A percentile compares a stretch with the other conserved stretches of the same genome.
phyloP scores from a whole-genome alignment of 768 basidiomycete genomes.

The Chalciporus pseudorubinellus region DNA sequence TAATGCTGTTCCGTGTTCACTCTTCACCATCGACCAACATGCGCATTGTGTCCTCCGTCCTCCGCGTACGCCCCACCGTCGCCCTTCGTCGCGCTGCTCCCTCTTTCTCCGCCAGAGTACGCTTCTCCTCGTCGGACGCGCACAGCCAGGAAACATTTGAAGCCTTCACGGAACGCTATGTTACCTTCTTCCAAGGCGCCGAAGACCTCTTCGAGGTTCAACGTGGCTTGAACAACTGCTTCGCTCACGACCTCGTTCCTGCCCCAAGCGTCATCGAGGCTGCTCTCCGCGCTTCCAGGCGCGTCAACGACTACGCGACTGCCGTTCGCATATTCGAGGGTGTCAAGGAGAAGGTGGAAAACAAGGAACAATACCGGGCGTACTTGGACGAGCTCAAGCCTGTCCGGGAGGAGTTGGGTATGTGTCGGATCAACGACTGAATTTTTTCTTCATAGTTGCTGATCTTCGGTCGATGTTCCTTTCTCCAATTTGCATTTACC shows the following conservation, averaged over 20 bases:
- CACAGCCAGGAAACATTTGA: constrained; percentile 93
- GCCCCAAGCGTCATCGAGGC: constrained; percentile 82
- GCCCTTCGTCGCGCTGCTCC: constrained; percentile 42
- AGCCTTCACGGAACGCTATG: constrained; percentile 90
- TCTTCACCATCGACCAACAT: constrained; percentile 38
- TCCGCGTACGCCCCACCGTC: constrained; percentile 58
- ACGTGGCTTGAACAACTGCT: constrained; percentile 99
- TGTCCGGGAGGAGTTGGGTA: constrained; percentile 90
- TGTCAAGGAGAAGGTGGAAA: constrained; percentile 96
- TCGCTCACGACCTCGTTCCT: constrained; percentile 96
- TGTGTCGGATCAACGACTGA: constrained; percentile 10
- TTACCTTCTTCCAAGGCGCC: constrained; percentile 87
- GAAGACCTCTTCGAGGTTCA: constrained; percentile 99
- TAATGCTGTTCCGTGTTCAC: not conserved
- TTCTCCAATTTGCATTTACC: not conserved
- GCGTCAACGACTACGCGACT: constrained; percentile 96
- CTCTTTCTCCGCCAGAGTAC: constrained; percentile 36
- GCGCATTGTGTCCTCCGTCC: constrained; percentile 60
- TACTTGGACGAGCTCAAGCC: constrained; percentile 90
- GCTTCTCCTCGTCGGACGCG: constrained; percentile 46
- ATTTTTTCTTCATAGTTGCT: not conserved
- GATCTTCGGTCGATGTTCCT: not conserved
- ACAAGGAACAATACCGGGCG: constrained; percentile 89
- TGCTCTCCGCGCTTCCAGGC: constrained; percentile 80
- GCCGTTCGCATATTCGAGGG: constrained; percentile 97